Evolutionary conservation across 1,284 basidiomycete species (phyloP).

Genomic region (Acaromyces ingoldii): DNA sequence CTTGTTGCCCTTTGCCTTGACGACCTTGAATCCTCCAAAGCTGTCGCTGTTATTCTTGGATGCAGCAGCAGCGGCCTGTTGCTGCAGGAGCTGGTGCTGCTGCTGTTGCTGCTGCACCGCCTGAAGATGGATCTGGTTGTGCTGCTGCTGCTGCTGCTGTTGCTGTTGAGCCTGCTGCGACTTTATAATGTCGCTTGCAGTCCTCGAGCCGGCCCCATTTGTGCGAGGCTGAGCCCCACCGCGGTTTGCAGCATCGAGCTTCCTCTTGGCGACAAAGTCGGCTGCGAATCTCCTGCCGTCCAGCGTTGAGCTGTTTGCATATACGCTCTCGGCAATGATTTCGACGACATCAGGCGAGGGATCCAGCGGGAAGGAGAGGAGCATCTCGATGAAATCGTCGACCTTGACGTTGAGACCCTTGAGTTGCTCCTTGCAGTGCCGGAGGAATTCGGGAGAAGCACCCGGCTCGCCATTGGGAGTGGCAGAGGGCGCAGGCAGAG

Average conservation of each 20-base stretch:
- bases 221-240: not conserved
- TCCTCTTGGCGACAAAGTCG: slow-evolving; percentile 81
- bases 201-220: not conserved
- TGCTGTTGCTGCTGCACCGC: not conserved
- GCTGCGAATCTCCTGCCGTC: slow-evolving; percentile 89
- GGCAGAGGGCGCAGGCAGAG: slow-evolving; percentile 38
- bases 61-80: no score
- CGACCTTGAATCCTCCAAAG: slow-evolving; percentile 33
- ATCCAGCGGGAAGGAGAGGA: slow-evolving; percentile 52
- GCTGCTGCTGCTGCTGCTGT: not conserved
- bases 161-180: not conserved
- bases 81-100: no score
- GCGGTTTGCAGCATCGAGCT: slow-evolving; percentile 52
- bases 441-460: slow-evolving; percentile 69
- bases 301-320: slow-evolving; percentile 85
- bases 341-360: slow-evolving; percentile 47
- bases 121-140: not conserved
- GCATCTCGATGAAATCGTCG: slow-evolving; percentile 52
- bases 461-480: slow-evolving; percentile 52
- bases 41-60: no score
- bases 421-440: slow-evolving; percentile 82
- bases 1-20: slow-evolving; percentile 36
- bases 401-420: slow-evolving; percentile 73
- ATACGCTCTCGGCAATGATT: slow-evolving; percentile 58
- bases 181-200: no score